These are phyloP conservation scores for Phyllosticta citribraziliensis DNA, from an alignment of 2,329 filamentous ascomycete species.

Conservation along the genomic window DNA sequence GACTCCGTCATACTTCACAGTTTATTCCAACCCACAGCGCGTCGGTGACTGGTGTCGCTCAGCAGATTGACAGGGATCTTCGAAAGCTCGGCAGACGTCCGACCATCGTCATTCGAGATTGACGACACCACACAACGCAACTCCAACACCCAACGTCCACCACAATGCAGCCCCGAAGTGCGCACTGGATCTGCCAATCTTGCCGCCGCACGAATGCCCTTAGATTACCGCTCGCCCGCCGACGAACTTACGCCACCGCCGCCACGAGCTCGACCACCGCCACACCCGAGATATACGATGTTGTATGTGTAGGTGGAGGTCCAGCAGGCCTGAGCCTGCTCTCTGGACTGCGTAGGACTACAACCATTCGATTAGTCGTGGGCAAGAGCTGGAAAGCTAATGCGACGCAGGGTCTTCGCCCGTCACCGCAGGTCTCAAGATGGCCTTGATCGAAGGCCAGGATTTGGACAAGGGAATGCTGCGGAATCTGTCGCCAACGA, in stretches of 20 bases:
- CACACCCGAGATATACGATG: conserved; percentile 72
- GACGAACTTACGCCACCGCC: conserved; percentile 17
- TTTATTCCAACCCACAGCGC: no score
- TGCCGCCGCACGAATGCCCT: background rate
- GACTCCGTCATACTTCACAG: no score
- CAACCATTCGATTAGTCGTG: background rate
- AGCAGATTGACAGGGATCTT: no score
- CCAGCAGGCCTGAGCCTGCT: conserved; percentile 70
- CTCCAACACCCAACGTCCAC: background rate
- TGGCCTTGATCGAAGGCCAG: conserved; percentile 86
- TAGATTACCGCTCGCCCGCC: background rate
- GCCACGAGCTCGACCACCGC: conserved; percentile 11
- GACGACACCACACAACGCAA: background rate
- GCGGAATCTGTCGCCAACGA: conserved; percentile 49
- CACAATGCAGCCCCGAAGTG: background rate
- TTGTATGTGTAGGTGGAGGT: conserved; percentile 83
- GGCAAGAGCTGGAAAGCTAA: conserved; percentile 12
- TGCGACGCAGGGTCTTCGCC: conserved; percentile 58
- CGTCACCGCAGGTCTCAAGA: conserved; percentile 63
- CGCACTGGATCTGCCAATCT: conserved; percentile 7
- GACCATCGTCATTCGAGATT: background rate
- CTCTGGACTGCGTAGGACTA: conserved; percentile 27
- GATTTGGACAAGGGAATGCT: conserved; percentile 60
- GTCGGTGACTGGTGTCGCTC: no score
- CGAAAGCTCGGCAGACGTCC: background rate